A percentile compares a stretch with the other conserved stretches of the same genome.
These are phyloP conservation scores for Pichia thaimueangensis DNA, from an alignment of 805 yeast genomes.

Conservation along the genomic window DNA sequence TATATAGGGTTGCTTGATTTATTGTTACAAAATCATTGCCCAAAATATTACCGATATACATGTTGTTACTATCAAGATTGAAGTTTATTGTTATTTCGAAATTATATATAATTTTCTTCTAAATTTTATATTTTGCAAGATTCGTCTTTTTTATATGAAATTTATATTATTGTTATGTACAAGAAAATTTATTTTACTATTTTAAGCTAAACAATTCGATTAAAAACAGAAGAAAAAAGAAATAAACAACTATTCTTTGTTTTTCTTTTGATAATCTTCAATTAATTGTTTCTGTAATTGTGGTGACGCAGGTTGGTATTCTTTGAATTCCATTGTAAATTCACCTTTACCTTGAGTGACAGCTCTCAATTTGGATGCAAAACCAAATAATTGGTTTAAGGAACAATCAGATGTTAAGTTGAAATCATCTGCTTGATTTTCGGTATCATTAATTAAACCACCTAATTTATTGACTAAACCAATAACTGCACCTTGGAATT, in stretches of 20 bases:
- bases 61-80: too few relatives aligned
- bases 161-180: constrained; percentile 5
- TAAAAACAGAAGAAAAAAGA: too few relatives aligned
- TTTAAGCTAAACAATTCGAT: too few relatives aligned
- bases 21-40: too few relatives aligned
- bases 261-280: constrained; percentile 69
- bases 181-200: too few relatives aligned
- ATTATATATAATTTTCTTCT: too few relatives aligned
- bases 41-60: too few relatives aligned
- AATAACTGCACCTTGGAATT: constrained; percentile 91
- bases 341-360: constrained; percentile 99
- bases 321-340: constrained; percentile 89
- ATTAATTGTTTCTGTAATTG: constrained; percentile 87
- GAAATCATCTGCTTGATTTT: constrained; percentile 90
- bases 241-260: constrained; percentile 14
- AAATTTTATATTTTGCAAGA: too few relatives aligned
- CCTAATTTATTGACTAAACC: constrained; percentile 87
- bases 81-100: too few relatives aligned
- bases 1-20: too few relatives aligned
- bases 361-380: constrained; percentile 92
- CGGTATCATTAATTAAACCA: constrained; percentile 91
- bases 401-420: constrained; percentile 92
- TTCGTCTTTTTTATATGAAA: too few relatives aligned
- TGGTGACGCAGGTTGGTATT: constrained; percentile 84
- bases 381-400: constrained; percentile 93